Conservation (phyloP, 352 stramenopile genomes). For the Stramenopiles sp. region DNA sequence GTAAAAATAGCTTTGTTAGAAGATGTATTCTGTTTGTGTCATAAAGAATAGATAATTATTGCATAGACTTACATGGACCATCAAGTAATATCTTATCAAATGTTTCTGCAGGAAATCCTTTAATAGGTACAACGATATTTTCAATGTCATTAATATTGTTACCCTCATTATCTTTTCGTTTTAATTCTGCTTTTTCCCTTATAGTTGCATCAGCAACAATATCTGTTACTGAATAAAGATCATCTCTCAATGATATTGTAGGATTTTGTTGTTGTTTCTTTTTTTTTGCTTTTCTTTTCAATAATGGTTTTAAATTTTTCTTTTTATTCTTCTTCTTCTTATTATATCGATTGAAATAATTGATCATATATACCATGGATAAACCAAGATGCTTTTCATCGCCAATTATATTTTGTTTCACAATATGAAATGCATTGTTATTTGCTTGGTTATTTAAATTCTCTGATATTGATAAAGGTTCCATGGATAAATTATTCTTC, state of each 20-base stretch:
- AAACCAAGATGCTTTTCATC: not conserved
- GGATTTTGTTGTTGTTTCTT: not conserved
- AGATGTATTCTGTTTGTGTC: too few relatives aligned
- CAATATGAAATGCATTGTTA: too few relatives aligned
- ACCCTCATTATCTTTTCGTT: not conserved
- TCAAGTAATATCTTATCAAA: constrained; percentile 44
- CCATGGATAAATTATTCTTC: not conserved
- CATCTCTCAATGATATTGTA: too few relatives aligned
- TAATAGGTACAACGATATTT: constrained; percentile 44
- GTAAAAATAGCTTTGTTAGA: not conserved
- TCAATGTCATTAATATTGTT: constrained; percentile 28
- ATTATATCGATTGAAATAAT: not conserved
- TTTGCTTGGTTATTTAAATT: too few relatives aligned
- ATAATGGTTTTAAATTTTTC: not conserved
- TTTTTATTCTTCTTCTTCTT: not conserved
- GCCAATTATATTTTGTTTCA: not conserved
- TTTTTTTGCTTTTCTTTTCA: not conserved
- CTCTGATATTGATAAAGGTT: not conserved
- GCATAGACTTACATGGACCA: too few relatives aligned
- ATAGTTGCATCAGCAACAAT: not conserved
- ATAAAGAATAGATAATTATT: too few relatives aligned
- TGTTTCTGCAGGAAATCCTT: constrained; percentile 63
- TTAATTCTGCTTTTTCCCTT: not conserved
- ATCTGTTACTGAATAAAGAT: not conserved
- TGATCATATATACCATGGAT: not conserved